A percentile compares a stretch with the other conserved stretches of the same genome.
phyloP scores from a whole-genome alignment of 305 asterid genomes.

The Solanum chacoense region DNA sequence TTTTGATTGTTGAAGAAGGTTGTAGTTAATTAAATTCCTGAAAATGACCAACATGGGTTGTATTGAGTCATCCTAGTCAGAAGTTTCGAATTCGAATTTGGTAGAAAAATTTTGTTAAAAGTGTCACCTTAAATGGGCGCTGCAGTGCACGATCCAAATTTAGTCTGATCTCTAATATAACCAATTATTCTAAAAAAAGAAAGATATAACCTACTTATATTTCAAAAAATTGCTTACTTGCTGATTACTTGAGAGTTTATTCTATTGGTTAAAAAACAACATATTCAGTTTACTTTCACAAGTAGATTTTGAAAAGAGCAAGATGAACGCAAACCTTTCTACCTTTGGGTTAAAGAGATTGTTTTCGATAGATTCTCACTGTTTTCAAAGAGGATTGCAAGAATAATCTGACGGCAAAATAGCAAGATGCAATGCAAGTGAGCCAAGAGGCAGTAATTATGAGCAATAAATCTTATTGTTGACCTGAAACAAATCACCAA shows the following conservation, averaged over 20 bases:
- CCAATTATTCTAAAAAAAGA: background rate
- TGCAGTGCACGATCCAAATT: accelerated
- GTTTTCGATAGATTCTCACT: background rate
- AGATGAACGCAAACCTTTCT: background rate
- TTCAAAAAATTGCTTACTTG: background rate
- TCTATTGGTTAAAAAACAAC: background rate
- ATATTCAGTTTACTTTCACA: background rate
- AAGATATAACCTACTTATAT: background rate
- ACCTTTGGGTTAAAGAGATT: background rate
- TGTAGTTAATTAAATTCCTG: background rate
- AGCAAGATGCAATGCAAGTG: background rate
- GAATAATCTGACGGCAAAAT: background rate
- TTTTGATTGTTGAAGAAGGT: background rate
- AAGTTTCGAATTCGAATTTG: no score
- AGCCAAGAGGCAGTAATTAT: background rate
- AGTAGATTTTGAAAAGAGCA: background rate
- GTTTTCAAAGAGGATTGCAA: background rate
- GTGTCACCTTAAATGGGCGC: background rate
- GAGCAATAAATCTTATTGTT: background rate
- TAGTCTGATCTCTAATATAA: no score
- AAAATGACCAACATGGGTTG: background rate
- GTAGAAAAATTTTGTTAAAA: no score
- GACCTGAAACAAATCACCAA: background rate
- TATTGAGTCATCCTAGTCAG: background rate
- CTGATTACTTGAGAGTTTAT: background rate